Percentiles rank a stretch among this genome's conserved stretches.
Evolutionary conservation across 1,284 basidiomycete species (phyloP).

Genomic region (Pulveroboletus sp.): DNA sequence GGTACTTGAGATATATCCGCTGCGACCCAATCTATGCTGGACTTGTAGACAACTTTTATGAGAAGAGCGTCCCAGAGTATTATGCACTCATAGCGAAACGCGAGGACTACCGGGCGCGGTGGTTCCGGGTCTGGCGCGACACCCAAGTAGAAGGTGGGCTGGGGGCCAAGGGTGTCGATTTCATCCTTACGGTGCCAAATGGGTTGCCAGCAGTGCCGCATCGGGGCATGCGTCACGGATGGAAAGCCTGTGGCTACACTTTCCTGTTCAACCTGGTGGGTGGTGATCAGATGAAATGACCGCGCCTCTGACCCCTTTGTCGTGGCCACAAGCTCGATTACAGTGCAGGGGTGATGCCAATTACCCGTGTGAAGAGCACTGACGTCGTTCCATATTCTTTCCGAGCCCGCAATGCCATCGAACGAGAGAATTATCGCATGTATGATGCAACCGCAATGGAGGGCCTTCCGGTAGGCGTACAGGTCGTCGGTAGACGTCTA

Average conservation of each 20-base stretch:
- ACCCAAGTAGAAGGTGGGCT: slow-evolving; percentile 18
- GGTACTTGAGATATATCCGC: slow-evolving; percentile 31
- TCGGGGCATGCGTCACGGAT: slow-evolving; percentile 39
- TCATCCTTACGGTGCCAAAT: slow-evolving; percentile 57
- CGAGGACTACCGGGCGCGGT: slow-evolving; percentile 40
- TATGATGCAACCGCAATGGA: slow-evolving; percentile 61
- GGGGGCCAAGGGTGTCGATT: slow-evolving; percentile 47
- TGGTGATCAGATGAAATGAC: background rate
- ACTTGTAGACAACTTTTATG: slow-evolving; percentile 37
- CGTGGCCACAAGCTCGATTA: slow-evolving; percentile 48
- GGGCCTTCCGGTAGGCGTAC: slow-evolving; percentile 64
- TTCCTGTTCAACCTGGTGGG: slow-evolving; percentile 44
- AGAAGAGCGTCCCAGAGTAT: slow-evolving; percentile 42
- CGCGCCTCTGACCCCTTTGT: background rate
- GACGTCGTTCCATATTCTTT: slow-evolving; percentile 37
- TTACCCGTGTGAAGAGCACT: slow-evolving; percentile 47
- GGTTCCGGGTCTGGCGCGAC: slow-evolving; percentile 50
- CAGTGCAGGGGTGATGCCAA: slow-evolving; percentile 56
- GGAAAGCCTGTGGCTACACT: slow-evolving; percentile 41
- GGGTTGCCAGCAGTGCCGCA: slow-evolving; percentile 54
- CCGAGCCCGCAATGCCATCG: slow-evolving; percentile 32
- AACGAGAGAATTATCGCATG: slow-evolving; percentile 39
- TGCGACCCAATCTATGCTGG: slow-evolving; percentile 29
- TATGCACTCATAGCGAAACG: slow-evolving; percentile 42
- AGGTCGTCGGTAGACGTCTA: slow-evolving; percentile 53